Conservation (phyloP, 164 flowering plant species). For the Magnolia sinica region DNA sequence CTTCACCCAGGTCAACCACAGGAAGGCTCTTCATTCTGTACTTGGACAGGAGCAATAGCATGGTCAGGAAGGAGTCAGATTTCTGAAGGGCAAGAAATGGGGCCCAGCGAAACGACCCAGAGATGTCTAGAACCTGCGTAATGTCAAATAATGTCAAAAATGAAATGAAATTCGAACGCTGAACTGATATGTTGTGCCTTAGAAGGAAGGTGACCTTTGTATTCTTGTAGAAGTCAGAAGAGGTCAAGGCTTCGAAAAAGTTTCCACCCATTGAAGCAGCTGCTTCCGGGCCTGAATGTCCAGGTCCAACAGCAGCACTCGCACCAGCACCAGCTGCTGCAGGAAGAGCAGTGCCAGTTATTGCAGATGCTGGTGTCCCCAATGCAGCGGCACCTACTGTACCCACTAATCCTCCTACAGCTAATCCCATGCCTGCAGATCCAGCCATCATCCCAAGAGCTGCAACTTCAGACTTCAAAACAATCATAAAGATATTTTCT, state of each 20-base stretch:
- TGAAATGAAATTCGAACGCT: background rate
- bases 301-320: slow-evolving; percentile 6
- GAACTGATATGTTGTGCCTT: background rate
- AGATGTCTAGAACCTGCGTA: slow-evolving; percentile 78
- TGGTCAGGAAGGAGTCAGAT: slow-evolving; percentile 78
- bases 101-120: slow-evolving; percentile 98
- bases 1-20: slow-evolving; percentile 77
- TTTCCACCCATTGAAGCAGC: slow-evolving; percentile 37
- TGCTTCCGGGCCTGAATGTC: slow-evolving; percentile 60
- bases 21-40: slow-evolving; percentile 98
- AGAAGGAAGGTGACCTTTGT: slow-evolving; percentile 49
- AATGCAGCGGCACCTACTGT: slow-evolving; percentile 1
- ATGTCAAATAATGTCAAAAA: background rate
- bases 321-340: background rate
- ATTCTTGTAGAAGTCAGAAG: slow-evolving; percentile 81
- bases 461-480: slow-evolving; percentile 62
- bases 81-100: slow-evolving; percentile 94
- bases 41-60: slow-evolving; percentile 88
- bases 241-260: slow-evolving; percentile 72
- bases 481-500: background rate
- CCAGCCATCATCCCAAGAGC: slow-evolving; percentile 15
- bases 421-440: slow-evolving; percentile 7
- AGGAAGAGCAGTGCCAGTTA: slow-evolving; percentile 14
- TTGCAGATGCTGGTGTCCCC: slow-evolving; percentile 17
- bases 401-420: background rate